Evolutionary conservation across 768 basidiomycete genomes (phyloP).

Genomic region (Tulasnella sp.): DNA sequence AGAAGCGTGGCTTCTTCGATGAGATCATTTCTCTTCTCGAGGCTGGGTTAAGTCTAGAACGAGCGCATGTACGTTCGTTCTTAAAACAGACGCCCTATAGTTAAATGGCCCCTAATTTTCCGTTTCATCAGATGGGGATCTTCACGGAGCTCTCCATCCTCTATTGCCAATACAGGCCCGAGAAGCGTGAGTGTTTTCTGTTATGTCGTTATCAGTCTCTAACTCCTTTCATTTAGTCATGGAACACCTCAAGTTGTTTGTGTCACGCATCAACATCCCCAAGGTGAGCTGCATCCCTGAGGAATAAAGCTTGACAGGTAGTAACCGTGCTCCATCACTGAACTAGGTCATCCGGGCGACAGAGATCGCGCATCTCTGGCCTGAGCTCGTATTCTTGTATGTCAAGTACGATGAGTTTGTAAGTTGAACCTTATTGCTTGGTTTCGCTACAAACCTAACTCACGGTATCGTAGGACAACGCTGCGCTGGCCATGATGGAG

Average conservation of each 20-base stretch:
- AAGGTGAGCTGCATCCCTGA: constrained; percentile 41
- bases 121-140: constrained; percentile 68
- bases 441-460: not conserved
- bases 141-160: constrained; percentile 90
- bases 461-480: constrained; percentile 60
- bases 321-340: not conserved
- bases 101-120: constrained; percentile 19
- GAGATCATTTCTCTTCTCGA: constrained; percentile 87
- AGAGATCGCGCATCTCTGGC: constrained; percentile 95
- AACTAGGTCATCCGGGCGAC: constrained; percentile 80
- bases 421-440: constrained; percentile 26
- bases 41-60: constrained; percentile 90
- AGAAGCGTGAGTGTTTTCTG: constrained; percentile 54
- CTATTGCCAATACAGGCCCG: constrained; percentile 90
- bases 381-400: constrained; percentile 95
- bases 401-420: constrained; percentile 96
- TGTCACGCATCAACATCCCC: constrained; percentile 94
- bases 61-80: constrained; percentile 61
- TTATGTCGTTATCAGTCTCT: constrained; percentile 10
- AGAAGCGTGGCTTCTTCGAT: constrained; percentile 85
- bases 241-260: constrained; percentile 97
- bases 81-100: no score
- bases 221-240: constrained; percentile 49
- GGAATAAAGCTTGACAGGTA: not conserved
- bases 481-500: constrained; percentile 97